phyloP scores from a whole-genome alignment of 495 filamentous ascomycete species.

The Talaromyces liani region DNA sequence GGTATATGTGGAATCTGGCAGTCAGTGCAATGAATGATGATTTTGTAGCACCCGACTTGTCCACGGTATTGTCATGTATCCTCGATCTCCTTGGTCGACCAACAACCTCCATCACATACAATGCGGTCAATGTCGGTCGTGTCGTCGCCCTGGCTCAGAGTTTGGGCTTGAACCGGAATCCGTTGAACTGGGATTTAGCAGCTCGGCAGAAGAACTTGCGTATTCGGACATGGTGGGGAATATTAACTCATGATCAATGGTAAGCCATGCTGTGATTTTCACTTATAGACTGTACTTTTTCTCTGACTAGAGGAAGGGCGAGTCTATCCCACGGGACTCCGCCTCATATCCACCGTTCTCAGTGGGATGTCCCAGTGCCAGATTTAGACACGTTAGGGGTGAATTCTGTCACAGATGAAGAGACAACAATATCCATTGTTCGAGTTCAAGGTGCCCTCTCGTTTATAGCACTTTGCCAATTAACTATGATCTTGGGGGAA shows the following conservation, averaged over 20 bases:
- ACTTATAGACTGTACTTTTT: neutral
- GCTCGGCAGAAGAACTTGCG: conserved; percentile 19
- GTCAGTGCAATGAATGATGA: conserved; percentile 25
- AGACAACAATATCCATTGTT: neutral
- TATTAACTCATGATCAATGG: conserved; percentile 29
- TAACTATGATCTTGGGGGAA: conserved; percentile 30
- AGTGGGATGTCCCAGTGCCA: conserved; percentile 31
- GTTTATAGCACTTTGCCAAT: conserved; percentile 22
- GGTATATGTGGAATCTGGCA: conserved; percentile 26
- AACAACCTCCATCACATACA: conserved; percentile 20
- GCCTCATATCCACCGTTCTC: conserved; percentile 15
- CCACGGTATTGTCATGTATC: conserved; percentile 19
- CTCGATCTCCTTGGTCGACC: conserved; percentile 25
- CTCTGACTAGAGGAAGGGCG: conserved; percentile 16
- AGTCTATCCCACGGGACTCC: conserved; percentile 27
- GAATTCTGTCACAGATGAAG: neutral
- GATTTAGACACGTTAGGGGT: neutral
- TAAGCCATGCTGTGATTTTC: conserved; percentile 9
- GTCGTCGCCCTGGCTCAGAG: conserved; percentile 21
- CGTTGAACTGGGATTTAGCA: conserved; percentile 19
- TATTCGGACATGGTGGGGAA: conserved; percentile 25
- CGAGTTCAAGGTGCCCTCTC: conserved; percentile 3
- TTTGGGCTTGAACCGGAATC: conserved; percentile 27
- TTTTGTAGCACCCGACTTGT: conserved; percentile 21
- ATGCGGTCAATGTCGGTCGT: conserved; percentile 21